Evolutionary conservation across 495 filamentous ascomycete species (phyloP).

Genomic region (Aspergillus steynii): DNA sequence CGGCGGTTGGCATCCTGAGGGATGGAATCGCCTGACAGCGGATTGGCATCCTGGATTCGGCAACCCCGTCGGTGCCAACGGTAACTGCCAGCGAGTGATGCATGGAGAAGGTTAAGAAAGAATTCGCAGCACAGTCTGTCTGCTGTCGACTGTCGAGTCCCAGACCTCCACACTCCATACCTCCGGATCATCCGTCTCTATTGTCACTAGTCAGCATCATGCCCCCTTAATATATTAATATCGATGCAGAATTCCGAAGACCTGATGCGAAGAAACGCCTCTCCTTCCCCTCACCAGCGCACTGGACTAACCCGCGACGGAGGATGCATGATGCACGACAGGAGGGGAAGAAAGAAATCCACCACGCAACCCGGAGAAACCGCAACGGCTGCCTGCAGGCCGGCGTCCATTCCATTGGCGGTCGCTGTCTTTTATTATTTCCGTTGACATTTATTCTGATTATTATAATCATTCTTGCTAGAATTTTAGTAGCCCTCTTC

Average conservation of each 20-base stretch:
- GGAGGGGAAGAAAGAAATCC: neutral
- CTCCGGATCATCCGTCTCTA: no score
- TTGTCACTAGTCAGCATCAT: no score
- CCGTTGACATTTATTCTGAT: neutral
- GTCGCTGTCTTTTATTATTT: neutral
- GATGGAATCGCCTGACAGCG: neutral
- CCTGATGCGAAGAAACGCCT: no score
- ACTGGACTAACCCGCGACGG: neutral
- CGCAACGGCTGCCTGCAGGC: slow-evolving; percentile 21
- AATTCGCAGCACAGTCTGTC: no score
- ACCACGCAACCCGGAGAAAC: slow-evolving; percentile 12
- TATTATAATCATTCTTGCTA: no score
- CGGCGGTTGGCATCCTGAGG: neutral
- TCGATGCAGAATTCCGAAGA: no score
- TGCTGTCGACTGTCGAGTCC: no score
- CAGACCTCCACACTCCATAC: no score
- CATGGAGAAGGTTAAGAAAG: no score
- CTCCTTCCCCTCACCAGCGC: neutral
- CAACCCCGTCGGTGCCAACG: neutral
- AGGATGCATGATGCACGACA: slow-evolving; percentile 20
- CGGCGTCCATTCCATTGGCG: neutral
- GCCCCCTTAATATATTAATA: no score
- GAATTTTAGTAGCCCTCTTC: no score
- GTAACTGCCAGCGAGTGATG: no score
- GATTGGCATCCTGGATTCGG: neutral